These are phyloP conservation scores for Chrysanthemum lavandulifolium DNA, from an alignment of 129 eudicot species.

Conservation along the genomic window DNA sequence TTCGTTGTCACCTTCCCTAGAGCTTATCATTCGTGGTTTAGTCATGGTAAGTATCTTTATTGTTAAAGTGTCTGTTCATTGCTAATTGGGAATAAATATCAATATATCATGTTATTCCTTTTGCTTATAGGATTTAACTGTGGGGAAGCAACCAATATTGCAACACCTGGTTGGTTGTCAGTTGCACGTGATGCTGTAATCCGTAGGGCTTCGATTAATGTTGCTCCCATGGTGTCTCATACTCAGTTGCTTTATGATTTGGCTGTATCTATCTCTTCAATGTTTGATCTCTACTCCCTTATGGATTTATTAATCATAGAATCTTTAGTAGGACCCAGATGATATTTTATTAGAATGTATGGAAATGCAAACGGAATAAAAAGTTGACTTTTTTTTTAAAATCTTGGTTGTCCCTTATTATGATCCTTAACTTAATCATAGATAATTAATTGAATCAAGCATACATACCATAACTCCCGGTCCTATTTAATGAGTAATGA, in stretches of 20 bases:
- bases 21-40: conserved; percentile 93
- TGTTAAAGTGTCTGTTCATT: neutral
- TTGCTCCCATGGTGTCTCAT: conserved; percentile 97
- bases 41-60: conserved; percentile 57
- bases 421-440: no score
- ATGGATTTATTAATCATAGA: no score
- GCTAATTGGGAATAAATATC: no score
- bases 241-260: conserved; percentile 86
- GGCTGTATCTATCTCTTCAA: conserved; percentile 71
- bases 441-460: no score
- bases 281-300: conserved; percentile 48
- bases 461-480: no score
- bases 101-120: neutral
- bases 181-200: conserved; percentile 92
- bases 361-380: neutral
- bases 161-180: conserved; percentile 95
- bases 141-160: conserved; percentile 97
- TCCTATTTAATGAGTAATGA: no score
- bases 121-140: conserved; percentile 64
- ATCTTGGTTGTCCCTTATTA: no score
- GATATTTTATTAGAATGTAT: no score
- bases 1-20: conserved; percentile 94
- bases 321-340: no score
- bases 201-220: conserved; percentile 92
- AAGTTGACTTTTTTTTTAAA: no score